Percentiles rank a stretch among this genome's conserved stretches.
Evolutionary conservation across 768 basidiomycete species (phyloP).

Genomic region (Sarcomyxa edulis): DNA sequence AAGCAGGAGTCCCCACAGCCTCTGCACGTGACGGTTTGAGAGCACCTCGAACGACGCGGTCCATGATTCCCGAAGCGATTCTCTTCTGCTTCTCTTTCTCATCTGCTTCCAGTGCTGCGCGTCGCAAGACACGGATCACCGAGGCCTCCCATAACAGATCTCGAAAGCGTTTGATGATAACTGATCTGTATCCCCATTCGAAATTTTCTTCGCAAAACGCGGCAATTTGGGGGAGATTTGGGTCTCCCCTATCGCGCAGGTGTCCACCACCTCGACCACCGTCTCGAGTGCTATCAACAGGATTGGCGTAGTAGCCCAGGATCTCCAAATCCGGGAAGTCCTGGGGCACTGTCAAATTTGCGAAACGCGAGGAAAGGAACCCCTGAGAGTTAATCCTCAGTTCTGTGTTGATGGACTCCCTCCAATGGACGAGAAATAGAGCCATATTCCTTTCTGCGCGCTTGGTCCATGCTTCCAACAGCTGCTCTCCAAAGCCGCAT

Average conservation of each 20-base stretch:
- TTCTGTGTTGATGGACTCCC: conserved; percentile 5
- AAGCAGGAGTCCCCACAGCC: conserved; percentile 16
- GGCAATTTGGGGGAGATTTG: conserved; percentile 1
- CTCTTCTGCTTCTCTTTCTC: conserved; percentile 20
- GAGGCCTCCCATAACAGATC: conserved; percentile 59
- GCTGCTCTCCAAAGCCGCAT: conserved; percentile 50
- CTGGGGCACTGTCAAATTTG: conserved; percentile 49
- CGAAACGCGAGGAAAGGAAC: conserved; percentile 18
- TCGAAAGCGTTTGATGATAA: conserved; percentile 62
- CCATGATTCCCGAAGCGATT: too few relatives aligned
- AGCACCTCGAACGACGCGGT: too few relatives aligned
- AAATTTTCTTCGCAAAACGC: neutral
- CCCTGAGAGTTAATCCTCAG: conserved; percentile 15
- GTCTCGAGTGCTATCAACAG: conserved; percentile 15
- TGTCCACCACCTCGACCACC: neutral
- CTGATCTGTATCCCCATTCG: conserved; percentile 42
- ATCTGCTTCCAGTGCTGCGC: conserved; percentile 40
- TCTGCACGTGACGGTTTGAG: conserved; percentile 11
- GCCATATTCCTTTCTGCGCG: conserved; percentile 35
- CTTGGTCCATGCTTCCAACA: conserved; percentile 30
- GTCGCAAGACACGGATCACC: conserved; percentile 51
- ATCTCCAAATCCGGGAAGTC: conserved; percentile 29
- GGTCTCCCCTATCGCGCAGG: neutral
- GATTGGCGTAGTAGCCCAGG: conserved; percentile 32
- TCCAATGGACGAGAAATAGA: conserved; percentile 24